Percentiles rank a stretch among this genome's conserved stretches.
These are phyloP conservation scores for Colletotrichum chrysophilum DNA, from an alignment of 2,329 filamentous ascomycete species.

Conservation along the genomic window DNA sequence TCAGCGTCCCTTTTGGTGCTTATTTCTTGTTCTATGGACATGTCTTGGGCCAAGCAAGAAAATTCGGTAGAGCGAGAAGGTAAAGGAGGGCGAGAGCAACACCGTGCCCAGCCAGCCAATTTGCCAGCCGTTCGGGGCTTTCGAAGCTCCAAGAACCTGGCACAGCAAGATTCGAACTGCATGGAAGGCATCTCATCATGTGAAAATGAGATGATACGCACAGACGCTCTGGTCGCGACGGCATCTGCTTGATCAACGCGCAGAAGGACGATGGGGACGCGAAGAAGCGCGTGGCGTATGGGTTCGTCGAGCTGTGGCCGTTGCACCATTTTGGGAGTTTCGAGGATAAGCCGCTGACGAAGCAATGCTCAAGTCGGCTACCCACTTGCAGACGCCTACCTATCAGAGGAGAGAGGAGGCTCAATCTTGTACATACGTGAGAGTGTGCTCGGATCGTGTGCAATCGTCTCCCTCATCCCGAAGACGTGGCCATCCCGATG, in stretches of 20 bases:
- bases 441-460: background rate
- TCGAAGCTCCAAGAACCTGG: background rate
- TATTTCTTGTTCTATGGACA: background rate
- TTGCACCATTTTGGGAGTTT: background rate
- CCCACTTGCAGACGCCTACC: background rate
- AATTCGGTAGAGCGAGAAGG: background rate
- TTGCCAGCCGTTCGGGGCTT: background rate
- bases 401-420: background rate
- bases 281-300: background rate
- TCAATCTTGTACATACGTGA: background rate
- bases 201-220: background rate
- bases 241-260: background rate
- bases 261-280: background rate
- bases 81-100: background rate
- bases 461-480: background rate
- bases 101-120: background rate
- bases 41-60: background rate
- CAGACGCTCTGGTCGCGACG: background rate
- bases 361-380: background rate
- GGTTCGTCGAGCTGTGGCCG: background rate
- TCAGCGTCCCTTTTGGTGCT: background rate
- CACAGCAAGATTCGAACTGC: background rate
- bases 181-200: background rate
- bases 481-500: background rate
- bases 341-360: background rate